Evolutionary conservation across 2,329 filamentous ascomycete genomes (phyloP).

Genomic region (Helotiales sp.): DNA sequence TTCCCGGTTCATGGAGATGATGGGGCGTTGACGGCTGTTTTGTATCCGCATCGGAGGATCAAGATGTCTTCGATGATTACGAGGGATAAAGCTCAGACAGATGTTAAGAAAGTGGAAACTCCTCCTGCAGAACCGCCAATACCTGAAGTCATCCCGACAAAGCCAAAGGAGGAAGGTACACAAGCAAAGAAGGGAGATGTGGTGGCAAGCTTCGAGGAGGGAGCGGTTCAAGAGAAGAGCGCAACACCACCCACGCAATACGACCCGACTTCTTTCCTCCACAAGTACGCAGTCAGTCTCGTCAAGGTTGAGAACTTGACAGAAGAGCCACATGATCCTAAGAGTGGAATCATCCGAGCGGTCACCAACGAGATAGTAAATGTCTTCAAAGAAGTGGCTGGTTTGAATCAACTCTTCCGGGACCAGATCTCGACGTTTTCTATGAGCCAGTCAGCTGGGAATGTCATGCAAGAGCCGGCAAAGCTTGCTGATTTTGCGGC

Average conservation of each 20-base stretch:
- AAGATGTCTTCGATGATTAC: conserved; percentile 82
- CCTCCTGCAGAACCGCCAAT: conserved; percentile 44
- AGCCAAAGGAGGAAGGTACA: conserved; percentile 52
- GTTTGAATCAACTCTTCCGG: conserved; percentile 89
- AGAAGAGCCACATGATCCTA: conserved; percentile 88
- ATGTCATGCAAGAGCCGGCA: conserved; percentile 90
- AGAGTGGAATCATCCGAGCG: conserved; percentile 84
- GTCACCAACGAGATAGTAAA: conserved; percentile 98
- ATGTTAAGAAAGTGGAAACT: conserved; percentile 51
- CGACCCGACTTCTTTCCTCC: conserved; percentile 87
- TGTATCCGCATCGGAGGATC: conserved; percentile 95
- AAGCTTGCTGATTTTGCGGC: conserved; percentile 97
- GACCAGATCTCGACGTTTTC: conserved; percentile 98
- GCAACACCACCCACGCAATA: conserved; percentile 57
- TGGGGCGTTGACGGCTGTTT: conserved; percentile 82
- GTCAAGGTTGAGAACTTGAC: conserved; percentile 92
- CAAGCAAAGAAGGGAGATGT: conserved; percentile 85
- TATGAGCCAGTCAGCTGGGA: conserved; percentile 91
- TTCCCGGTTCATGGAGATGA: conserved; percentile 90
- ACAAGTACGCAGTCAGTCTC: conserved; percentile 87
- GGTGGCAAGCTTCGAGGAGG: conserved; percentile 95
- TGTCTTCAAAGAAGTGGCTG: conserved; percentile 96
- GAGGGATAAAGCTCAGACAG: conserved; percentile 46
- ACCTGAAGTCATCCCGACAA: conserved; percentile 60
- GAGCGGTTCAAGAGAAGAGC: conserved; percentile 59